A percentile compares a stretch with the other conserved stretches of the same genome.
Conservation (phyloP, 2,329 filamentous ascomycete genomes). For the Fusarium armeniacum region DNA sequence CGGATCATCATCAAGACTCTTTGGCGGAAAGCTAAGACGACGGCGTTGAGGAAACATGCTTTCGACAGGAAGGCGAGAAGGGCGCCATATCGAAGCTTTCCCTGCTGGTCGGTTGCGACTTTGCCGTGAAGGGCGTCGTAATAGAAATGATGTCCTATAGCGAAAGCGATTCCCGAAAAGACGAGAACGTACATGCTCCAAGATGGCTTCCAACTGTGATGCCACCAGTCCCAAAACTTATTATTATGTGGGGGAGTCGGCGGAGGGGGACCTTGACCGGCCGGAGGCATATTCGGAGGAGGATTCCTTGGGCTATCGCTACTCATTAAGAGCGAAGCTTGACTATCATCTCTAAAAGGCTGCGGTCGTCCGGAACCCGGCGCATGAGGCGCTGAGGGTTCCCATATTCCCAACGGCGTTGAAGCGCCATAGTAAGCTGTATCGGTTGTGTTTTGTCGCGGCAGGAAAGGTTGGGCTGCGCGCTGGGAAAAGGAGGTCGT, state of each 20-base stretch:
- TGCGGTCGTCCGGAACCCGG: slow-evolving; percentile 26
- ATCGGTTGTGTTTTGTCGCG: slow-evolving; percentile 32
- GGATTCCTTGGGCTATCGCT: slow-evolving; percentile 1
- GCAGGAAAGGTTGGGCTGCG: slow-evolving; percentile 22
- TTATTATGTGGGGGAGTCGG: neutral
- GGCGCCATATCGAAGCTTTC: slow-evolving; percentile 45
- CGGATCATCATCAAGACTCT: slow-evolving; percentile 49
- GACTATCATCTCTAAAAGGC: slow-evolving; percentile 35
- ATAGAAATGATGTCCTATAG: slow-evolving; percentile 47
- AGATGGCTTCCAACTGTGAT: slow-evolving; percentile 40
- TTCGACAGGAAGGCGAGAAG: slow-evolving; percentile 47
- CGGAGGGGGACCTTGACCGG: neutral
- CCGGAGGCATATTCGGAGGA: slow-evolving; percentile 20
- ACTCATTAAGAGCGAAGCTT: slow-evolving; percentile 35
- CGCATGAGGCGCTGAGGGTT: slow-evolving; percentile 22
- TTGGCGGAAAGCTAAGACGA: slow-evolving; percentile 47
- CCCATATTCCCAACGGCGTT: slow-evolving; percentile 41
- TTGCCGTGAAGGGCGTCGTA: slow-evolving; percentile 39
- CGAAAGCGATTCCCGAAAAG: slow-evolving; percentile 43
- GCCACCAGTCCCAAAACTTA: slow-evolving; percentile 33
- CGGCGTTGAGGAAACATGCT: slow-evolving; percentile 47
- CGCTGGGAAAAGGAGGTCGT: slow-evolving; percentile 32
- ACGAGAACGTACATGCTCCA: slow-evolving; percentile 49
- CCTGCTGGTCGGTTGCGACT: slow-evolving; percentile 40
- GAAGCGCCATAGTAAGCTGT: slow-evolving; percentile 35